phyloP scores from a whole-genome alignment of 805 yeast genomes.

The Candida taoyuanica region DNA sequence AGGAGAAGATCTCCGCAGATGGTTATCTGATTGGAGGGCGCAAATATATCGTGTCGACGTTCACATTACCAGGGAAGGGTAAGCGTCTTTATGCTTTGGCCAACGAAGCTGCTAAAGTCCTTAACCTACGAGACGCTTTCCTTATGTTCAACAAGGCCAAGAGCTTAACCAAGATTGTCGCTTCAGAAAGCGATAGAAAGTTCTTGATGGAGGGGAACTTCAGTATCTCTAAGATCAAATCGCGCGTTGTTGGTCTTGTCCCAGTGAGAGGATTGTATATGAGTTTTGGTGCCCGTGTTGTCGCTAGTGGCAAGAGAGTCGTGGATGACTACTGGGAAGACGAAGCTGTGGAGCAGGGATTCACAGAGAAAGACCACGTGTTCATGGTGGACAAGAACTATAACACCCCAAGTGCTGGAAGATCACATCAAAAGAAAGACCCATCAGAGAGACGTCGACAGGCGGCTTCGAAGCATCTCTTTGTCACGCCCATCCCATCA shows the following conservation, averaged over 20 bases:
- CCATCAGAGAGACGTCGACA: constrained; percentile 1
- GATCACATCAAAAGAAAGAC: constrained; percentile 10
- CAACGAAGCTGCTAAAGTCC: constrained; percentile 36
- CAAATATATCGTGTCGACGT: constrained; percentile 35
- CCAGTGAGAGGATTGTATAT: constrained; percentile 43
- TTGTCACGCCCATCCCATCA: constrained; percentile 21
- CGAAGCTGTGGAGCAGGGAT: constrained; percentile 37
- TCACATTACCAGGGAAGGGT: constrained; percentile 37
- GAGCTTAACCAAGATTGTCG: constrained; percentile 33
- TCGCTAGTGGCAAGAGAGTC: constrained; percentile 44
- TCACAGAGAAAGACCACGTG: constrained; percentile 42
- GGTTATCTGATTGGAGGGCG: constrained; percentile 38
- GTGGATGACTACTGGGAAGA: constrained; percentile 56
- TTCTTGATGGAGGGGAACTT: constrained; percentile 32
- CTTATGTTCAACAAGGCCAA: constrained; percentile 41
- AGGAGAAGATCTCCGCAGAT: constrained; percentile 35
- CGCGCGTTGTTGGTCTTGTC: constrained; percentile 18
- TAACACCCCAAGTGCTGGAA: constrained; percentile 2
- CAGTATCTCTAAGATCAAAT: constrained; percentile 17
- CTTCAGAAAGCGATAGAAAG: constrained; percentile 34
- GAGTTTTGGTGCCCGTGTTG: constrained; percentile 46
- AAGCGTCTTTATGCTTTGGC: constrained; percentile 36
- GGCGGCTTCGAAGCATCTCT: neutral
- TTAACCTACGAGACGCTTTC: constrained; percentile 47
- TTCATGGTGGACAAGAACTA: constrained; percentile 24